Percentiles rank a stretch among this genome's conserved stretches.
phyloP scores from a whole-genome alignment of 2,329 filamentous ascomycete genomes.

The Trichophyton simii region DNA sequence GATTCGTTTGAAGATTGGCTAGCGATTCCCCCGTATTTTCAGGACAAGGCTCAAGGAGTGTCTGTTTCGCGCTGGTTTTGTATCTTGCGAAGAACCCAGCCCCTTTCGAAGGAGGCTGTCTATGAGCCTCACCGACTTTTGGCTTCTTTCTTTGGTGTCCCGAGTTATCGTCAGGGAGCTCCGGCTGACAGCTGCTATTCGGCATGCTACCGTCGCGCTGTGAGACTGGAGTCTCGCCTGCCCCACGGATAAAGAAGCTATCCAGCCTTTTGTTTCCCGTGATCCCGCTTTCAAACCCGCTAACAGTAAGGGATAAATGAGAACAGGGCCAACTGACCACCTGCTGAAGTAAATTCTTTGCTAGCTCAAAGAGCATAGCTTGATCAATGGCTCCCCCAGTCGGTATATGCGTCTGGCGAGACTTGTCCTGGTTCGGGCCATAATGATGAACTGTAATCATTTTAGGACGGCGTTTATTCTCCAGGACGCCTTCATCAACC shows the following conservation, averaged over 20 bases:
- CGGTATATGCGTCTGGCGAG: constrained; percentile 64
- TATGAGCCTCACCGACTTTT: not conserved
- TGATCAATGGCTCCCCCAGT: constrained; percentile 63
- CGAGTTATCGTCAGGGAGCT: not conserved
- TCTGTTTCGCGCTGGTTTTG: not conserved
- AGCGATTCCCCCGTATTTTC: not conserved
- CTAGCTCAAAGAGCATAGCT: constrained; percentile 57
- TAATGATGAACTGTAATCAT: constrained; percentile 77
- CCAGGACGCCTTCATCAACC: constrained; percentile 78
- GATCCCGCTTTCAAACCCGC: constrained; percentile 82
- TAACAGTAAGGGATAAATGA: constrained; percentile 79
- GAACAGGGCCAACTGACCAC: constrained; percentile 77
- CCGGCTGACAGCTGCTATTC: not conserved
- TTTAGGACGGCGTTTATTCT: constrained; percentile 74
- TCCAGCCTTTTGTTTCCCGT: constrained; percentile 76
- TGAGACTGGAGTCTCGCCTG: not conserved
- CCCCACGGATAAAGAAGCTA: constrained; percentile 57
- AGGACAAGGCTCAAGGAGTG: not conserved
- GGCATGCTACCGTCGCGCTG: not conserved
- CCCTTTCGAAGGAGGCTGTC: not conserved
- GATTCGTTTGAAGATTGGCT: not conserved
- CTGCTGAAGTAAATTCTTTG: constrained; percentile 63
- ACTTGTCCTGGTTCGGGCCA: constrained; percentile 59
- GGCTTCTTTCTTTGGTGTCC: not conserved
- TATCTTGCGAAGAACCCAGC: not conserved